Conservation (phyloP, 192 early-diverging fungal species). For the Coemansia sp. region DNA sequence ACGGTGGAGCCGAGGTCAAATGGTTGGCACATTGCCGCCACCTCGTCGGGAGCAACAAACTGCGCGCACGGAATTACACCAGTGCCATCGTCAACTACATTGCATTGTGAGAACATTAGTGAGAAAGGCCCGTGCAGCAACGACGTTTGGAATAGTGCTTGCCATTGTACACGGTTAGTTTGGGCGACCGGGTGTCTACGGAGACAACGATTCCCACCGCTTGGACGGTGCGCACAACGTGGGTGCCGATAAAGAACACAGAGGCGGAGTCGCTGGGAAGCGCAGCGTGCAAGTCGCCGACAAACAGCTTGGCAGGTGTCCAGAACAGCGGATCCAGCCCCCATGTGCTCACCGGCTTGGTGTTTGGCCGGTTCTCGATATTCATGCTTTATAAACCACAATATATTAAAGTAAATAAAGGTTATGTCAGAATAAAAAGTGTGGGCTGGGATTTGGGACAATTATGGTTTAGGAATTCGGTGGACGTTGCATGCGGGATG, state of each 20-base stretch:
- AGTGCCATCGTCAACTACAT: slow-evolving; percentile 49
- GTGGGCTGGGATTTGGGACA: too few relatives aligned
- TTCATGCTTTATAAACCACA: background rate
- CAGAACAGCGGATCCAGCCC: slow-evolving; percentile 53
- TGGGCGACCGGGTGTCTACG: slow-evolving; percentile 20
- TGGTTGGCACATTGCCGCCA: background rate
- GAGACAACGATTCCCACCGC: slow-evolving; percentile 46
- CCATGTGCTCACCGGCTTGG: slow-evolving; percentile 20
- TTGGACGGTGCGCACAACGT: slow-evolving; percentile 34
- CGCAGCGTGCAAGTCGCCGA: slow-evolving; percentile 30
- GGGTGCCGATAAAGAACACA: slow-evolving; percentile 42
- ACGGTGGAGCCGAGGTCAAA: slow-evolving; percentile 30
- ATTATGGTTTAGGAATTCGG: background rate
- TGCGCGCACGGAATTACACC: slow-evolving; percentile 42
- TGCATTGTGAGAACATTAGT: background rate
- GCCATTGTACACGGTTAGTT: slow-evolving; percentile 33
- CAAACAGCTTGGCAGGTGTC: slow-evolving; percentile 47
- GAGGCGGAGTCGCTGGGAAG: slow-evolving; percentile 25
- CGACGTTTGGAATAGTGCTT: slow-evolving; percentile 1
- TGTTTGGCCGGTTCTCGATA: slow-evolving; percentile 23
- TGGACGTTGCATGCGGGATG: background rate
- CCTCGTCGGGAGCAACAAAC: slow-evolving; percentile 32
- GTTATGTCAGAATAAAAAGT: background rate
- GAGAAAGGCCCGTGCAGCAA: background rate
- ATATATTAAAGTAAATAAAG: background rate